Base-by-base conservation (phyloP, 306 rosid genomes). In the Dicorynia guianensis region DNA sequence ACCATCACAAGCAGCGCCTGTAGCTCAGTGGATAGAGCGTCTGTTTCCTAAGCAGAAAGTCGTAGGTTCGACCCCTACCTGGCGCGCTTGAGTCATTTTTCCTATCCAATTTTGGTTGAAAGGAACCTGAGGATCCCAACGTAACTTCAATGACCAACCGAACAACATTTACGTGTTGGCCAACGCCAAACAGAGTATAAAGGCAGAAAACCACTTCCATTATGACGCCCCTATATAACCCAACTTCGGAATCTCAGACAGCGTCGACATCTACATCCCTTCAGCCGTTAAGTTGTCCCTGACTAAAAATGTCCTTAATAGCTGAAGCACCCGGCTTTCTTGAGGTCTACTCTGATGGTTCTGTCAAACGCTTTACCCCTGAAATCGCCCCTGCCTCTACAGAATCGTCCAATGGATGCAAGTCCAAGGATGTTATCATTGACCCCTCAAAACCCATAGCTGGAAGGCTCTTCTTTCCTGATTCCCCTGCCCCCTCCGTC, bases 391-490 rank as follows among this genome's bases (percentile, higher is more conserved):
- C 81, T 5, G 79, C 87, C 39, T 84, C 89, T 14, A 9, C 63
- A 0, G 75, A 82, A 14, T 47, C 89, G 20, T 5, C 58, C 14
- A 43, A 77, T 11, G 83, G 86, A 46, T 91, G 71, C 85, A 84
- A 69, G 68, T 88, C 83, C 61, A 94, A 91, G 80, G 96, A 94
- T 36, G 87, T 85, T 15, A 47, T 79, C 47, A 87, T 92, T 3
- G 85, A 90, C 88, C 35, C 85, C 2, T 79, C 82, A 19, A 94
- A 85, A 56, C 82, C 81, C 12, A 72, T 92, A 47, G 84, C 89
- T 0, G 95, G 85, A 40, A 90, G 97, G 76, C 35, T 92, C 50
- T 94, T 94, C 84, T 46, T 88, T 71, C 97, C 98, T 1, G 7
- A 53, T 13, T 33, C 43, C 33, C 56, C 69, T 0, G 18, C 46